Percentiles rank a stretch among this genome's conserved stretches.
These are phyloP conservation scores for Chaetoceros muelleri DNA, from an alignment of 108 stramenopile genomes.

Conservation along the genomic window DNA sequence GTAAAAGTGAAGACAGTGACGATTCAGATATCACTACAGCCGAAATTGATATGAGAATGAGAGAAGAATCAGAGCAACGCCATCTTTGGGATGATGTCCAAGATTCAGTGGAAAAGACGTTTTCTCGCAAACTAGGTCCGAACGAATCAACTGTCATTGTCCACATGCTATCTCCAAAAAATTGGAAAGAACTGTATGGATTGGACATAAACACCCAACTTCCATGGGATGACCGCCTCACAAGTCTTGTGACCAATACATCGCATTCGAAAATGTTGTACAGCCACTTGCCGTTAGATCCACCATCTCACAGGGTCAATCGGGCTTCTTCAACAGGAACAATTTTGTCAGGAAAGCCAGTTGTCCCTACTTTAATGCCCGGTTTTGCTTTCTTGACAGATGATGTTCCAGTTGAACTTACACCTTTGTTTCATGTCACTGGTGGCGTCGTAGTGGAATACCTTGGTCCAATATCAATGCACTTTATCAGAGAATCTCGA, in stretches of 20 bases:
- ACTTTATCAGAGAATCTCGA: slow-evolving; percentile 82
- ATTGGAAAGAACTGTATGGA: slow-evolving; percentile 5
- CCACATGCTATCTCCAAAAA: slow-evolving; percentile 17
- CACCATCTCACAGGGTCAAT: background rate
- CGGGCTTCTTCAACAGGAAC: background rate
- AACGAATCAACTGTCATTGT: slow-evolving; percentile 43
- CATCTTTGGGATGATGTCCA: slow-evolving; percentile 41
- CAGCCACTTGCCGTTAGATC: background rate
- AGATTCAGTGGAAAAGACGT: slow-evolving; percentile 25
- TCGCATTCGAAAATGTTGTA: background rate
- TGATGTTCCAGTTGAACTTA: slow-evolving; percentile 69
- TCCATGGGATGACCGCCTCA: background rate
- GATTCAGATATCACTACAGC: slow-evolving; percentile 37
- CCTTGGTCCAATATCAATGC: slow-evolving; percentile 73
- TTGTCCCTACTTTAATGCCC: background rate
- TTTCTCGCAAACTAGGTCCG: slow-evolving; percentile 21
- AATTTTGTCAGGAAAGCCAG: background rate
- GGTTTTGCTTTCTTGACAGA: background rate
- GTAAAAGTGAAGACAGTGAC: slow-evolving; percentile 13
- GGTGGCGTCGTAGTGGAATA: slow-evolving; percentile 66
- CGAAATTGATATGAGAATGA: slow-evolving; percentile 36
- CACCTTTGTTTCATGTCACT: slow-evolving; percentile 58
- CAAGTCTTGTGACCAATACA: background rate
- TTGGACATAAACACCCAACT: background rate
- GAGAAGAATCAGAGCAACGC: slow-evolving; percentile 47